Conservation (phyloP, 1,139 yeast genomes). For the Pichia sp. region DNA sequence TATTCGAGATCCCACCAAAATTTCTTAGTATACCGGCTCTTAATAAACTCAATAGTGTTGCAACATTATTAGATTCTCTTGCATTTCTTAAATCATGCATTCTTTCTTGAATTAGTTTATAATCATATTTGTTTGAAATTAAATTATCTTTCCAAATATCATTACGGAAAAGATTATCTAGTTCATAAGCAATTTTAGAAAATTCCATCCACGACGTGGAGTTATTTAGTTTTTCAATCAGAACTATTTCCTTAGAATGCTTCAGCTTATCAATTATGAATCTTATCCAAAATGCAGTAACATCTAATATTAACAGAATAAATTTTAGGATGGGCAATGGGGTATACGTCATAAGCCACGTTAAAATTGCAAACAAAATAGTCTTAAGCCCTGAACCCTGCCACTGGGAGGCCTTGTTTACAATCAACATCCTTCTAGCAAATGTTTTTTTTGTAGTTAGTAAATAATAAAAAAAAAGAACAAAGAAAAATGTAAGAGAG, state of each 20-base stretch:
- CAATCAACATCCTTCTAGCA: slow-evolving; percentile 7
- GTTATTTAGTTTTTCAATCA: slow-evolving; percentile 35
- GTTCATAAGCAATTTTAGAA: slow-evolving; percentile 50
- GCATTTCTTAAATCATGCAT: slow-evolving; percentile 59
- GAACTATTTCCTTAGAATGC: slow-evolving; percentile 28
- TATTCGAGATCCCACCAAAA: slow-evolving; percentile 85
- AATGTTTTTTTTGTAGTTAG: neutral
- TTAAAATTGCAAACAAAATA: slow-evolving; percentile 8
- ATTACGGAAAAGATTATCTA: slow-evolving; percentile 62
- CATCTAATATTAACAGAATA: slow-evolving; percentile 14
- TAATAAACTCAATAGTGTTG: slow-evolving; percentile 57
- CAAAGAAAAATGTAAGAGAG: neutral
- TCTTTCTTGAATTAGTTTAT: slow-evolving; percentile 70
- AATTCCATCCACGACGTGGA: slow-evolving; percentile 54
- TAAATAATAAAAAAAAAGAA: neutral
- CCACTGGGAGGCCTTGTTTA: slow-evolving; percentile 5
- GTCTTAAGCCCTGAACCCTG: slow-evolving; percentile 6
- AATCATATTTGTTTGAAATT: slow-evolving; percentile 77
- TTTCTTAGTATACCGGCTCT: slow-evolving; percentile 82
- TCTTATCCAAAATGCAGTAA: slow-evolving; percentile 14
- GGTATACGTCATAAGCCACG: slow-evolving; percentile 13
- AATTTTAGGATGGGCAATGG: slow-evolving; percentile 16
- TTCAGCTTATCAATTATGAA: slow-evolving; percentile 29
- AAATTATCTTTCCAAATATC: slow-evolving; percentile 85
- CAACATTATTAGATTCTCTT: slow-evolving; percentile 51